Conservation (phyloP, 768 basidiomycete species). For the Hydnomerulius pinastri region DNA sequence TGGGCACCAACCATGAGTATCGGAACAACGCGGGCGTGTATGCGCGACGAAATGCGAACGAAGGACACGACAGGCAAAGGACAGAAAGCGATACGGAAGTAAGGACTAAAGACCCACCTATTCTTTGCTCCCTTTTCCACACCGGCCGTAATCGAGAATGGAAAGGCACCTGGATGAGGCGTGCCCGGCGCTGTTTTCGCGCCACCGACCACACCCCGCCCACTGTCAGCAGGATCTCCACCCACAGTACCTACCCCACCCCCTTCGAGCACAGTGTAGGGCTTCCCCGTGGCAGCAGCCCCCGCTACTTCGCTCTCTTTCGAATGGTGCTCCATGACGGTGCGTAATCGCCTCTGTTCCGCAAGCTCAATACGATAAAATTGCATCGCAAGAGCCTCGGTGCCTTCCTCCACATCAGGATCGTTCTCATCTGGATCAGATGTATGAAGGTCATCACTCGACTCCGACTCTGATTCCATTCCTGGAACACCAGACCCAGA, state of each 20-base stretch:
- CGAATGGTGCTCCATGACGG: conserved; percentile 89
- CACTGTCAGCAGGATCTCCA: not conserved
- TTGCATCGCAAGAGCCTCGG: conserved; percentile 85
- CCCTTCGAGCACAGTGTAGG: conserved; percentile 6
- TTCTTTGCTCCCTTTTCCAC: conserved; percentile 96
- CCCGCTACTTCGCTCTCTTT: conserved; percentile 47
- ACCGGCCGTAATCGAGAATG: conserved; percentile 93
- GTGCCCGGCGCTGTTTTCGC: conserved; percentile 21
- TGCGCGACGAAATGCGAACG: no score
- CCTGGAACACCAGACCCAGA: conserved; percentile 14
- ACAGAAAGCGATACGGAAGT: not conserved
- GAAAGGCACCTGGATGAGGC: conserved; percentile 45
- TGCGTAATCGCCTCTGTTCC: conserved; percentile 86
- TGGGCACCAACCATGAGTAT: no score
- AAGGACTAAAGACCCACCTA: conserved; percentile 49
- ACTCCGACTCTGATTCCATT: conserved; percentile 34
- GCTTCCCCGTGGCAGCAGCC: conserved; percentile 1
- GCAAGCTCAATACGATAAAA: conserved; percentile 92
- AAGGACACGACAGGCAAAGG: not conserved
- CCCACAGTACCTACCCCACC: not conserved
- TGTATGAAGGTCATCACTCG: conserved; percentile 33
- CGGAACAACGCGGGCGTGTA: no score
- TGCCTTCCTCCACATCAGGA: conserved; percentile 60
- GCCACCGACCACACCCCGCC: conserved; percentile 3
- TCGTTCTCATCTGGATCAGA: conserved; percentile 37